phyloP scores from a whole-genome alignment of 768 basidiomycete species.

The Boletales sp. region DNA sequence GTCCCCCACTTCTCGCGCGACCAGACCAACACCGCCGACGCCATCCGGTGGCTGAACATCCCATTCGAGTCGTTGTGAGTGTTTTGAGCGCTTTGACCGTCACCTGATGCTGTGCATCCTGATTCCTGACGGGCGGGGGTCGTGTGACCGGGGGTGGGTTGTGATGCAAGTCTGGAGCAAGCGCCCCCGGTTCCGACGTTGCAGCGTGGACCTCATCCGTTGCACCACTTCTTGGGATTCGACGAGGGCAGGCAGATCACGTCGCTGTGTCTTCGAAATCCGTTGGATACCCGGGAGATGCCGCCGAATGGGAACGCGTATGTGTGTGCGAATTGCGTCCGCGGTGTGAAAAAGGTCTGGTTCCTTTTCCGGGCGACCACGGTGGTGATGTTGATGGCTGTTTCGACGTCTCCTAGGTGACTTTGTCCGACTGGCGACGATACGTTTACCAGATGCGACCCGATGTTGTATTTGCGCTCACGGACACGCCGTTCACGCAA shows the following conservation, averaged over 20 bases:
- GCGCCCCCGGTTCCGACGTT: conserved; percentile 64
- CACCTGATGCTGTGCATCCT: neutral
- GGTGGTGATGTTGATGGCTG: neutral
- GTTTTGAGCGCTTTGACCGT: neutral
- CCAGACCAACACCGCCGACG: conserved; percentile 42
- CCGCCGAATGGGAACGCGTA: conserved; percentile 65
- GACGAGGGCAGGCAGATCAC: conserved; percentile 44
- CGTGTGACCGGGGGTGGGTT: neutral
- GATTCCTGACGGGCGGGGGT: neutral
- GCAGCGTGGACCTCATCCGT: conserved; percentile 45
- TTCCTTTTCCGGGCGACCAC: neutral
- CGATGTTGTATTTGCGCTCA: conserved; percentile 68
- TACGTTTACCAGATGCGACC: conserved; percentile 55
- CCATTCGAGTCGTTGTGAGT: conserved; percentile 84
- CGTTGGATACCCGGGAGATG: conserved; percentile 60
- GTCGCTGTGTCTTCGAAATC: conserved; percentile 63
- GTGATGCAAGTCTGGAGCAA: conserved; percentile 52
- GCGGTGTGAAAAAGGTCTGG: conserved; percentile 69
- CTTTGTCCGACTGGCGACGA: conserved; percentile 50
- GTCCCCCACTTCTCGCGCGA: conserved; percentile 73
- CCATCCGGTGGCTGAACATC: conserved; percentile 62
- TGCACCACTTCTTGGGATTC: conserved; percentile 69
- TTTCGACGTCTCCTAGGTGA: conserved; percentile 40
- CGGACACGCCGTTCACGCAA: conserved; percentile 63
- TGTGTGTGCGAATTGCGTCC: conserved; percentile 54